These are phyloP conservation scores for Fraxinus nigra DNA, from an alignment of 305 asterid genomes.

Conservation along the genomic window DNA sequence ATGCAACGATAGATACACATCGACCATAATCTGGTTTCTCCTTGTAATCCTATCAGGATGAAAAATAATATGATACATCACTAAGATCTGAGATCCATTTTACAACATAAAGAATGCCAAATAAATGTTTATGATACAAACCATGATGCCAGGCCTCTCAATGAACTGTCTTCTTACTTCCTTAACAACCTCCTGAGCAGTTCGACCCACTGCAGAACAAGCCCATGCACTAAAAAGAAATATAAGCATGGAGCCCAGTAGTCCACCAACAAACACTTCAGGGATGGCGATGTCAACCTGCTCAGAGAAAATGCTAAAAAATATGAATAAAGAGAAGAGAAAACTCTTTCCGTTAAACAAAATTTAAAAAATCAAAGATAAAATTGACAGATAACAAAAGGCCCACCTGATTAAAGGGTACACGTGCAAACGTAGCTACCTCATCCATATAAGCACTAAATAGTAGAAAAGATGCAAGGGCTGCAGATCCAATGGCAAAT, in stretches of 20 bases:
- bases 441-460: slow-evolving; percentile 99
- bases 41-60: slow-evolving; percentile 72
- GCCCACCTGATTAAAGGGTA: slow-evolving; percentile 71
- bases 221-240: slow-evolving; percentile 99
- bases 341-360: not conserved
- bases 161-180: slow-evolving; percentile 99
- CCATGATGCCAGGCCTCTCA: slow-evolving; percentile 99
- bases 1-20: slow-evolving; percentile 95
- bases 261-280: slow-evolving; percentile 96
- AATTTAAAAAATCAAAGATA: not conserved
- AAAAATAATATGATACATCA: slow-evolving; percentile 19
- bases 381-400: slow-evolving; percentile 16
- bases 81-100: slow-evolving; percentile 13
- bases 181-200: slow-evolving; percentile 96
- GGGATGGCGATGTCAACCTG: slow-evolving; percentile 99
- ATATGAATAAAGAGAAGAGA: not conserved
- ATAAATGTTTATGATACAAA: slow-evolving; percentile 37
- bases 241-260: slow-evolving; percentile 97
- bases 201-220: slow-evolving; percentile 96
- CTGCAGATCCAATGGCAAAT: slow-evolving; percentile 99
- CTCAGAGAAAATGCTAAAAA: not conserved
- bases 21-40: slow-evolving; percentile 97
- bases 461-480: slow-evolving; percentile 94
- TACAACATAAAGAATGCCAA: slow-evolving; percentile 5
- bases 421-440: slow-evolving; percentile 75